Evolutionary conservation across 805 yeast species (phyloP), one percentile per base, ranked within the genome.

Genomic region (Yamadazyma sp.): DNA sequence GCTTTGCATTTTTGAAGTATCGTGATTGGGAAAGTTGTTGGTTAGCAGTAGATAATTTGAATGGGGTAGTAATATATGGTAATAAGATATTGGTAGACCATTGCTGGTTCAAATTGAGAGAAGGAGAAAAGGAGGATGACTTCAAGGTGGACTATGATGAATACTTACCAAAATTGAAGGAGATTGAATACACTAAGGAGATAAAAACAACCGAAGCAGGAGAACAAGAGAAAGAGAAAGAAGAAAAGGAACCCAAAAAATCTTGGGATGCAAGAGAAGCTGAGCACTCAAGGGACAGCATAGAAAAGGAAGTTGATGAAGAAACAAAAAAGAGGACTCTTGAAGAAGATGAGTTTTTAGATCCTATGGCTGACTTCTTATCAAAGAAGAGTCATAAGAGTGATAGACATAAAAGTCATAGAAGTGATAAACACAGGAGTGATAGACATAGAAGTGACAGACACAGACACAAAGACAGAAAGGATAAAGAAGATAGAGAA

Each of bases 1-100:
- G 7, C 13, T 86, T 81, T 65, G 93, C 82, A 4, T 88, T 80
- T 61, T 56, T 91, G 45, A 85, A 86, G 56, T 91, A 86, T 50
- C 91, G 82, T 46, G 86, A 85, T 47, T 86, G 80, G 57, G 65
- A 83, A 32, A 82, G 94, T 2, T 78, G 95, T 13, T 73, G 86
- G 0, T 63, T 91, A 18, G 96, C 97, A 0, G 80, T 91, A 3
- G 98, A 91, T 58, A 91, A 91, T 53, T 66, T 91, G 43, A 86
- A 86, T 53, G 95, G 96, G 1, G 56, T 65, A 23, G 55, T 56
- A 55, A 68, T 85, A 1, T 67, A 73, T 27, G 86, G 80, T 7
- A 48, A 53, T 30, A 55, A 50, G 11, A 47, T 67, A 20, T 63
- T 75, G 38, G 93, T 87, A 1, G 94, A 86, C 51, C 95, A 86